phyloP scores from a whole-genome alignment of 495 filamentous ascomycete genomes.

The Xylaria telfairii region DNA sequence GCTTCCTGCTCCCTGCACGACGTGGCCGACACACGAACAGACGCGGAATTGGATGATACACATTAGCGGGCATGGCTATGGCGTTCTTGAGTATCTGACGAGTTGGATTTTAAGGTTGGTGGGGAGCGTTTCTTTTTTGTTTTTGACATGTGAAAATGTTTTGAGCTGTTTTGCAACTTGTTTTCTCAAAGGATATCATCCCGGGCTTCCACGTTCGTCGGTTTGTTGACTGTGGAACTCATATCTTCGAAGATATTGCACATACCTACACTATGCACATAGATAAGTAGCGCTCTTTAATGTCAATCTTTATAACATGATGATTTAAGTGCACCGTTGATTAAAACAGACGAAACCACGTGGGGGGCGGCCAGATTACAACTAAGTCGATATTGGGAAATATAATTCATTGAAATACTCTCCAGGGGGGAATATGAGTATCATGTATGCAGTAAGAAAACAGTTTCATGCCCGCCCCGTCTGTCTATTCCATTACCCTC shows the following conservation, averaged over 20 bases:
- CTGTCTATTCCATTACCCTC: constrained; percentile 38
- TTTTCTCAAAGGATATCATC: neutral
- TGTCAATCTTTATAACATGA: neutral
- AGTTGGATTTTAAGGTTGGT: neutral
- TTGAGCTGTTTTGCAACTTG: neutral
- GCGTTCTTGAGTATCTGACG: neutral
- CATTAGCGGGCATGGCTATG: neutral
- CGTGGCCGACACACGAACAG: neutral
- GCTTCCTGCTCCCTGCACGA: neutral
- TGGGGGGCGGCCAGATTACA: neutral
- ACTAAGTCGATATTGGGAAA: neutral
- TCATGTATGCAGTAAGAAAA: constrained; percentile 40
- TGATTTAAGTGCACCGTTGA: neutral
- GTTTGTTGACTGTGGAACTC: neutral
- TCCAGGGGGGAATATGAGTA: constrained; percentile 1
- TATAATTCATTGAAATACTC: constrained; percentile 14
- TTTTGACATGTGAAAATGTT: neutral
- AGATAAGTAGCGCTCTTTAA: neutral
- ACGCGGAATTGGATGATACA: neutral
- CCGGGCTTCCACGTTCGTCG: neutral
- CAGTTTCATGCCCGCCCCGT: constrained; percentile 31
- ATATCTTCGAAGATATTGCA: neutral
- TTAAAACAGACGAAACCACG: neutral
- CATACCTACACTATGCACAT: neutral
- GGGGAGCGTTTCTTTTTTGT: neutral